These are phyloP conservation scores for Pichia phayaonensis DNA, from an alignment of 805 yeast species.

Conservation along the genomic window DNA sequence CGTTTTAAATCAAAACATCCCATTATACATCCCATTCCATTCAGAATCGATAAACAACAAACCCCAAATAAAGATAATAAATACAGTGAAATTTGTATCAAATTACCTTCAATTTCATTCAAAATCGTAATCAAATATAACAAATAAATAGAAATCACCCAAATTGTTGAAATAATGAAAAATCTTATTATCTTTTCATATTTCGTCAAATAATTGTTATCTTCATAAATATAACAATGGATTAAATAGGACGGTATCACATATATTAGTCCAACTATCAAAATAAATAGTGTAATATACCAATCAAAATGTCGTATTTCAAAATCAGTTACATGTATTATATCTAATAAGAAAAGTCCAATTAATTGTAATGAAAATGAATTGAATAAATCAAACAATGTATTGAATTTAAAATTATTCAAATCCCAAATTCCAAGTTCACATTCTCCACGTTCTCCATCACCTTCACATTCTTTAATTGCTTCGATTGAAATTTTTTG, in stretches of 20 bases:
- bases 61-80: conserved; percentile 43
- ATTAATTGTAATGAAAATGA: conserved; percentile 25
- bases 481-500: conserved; percentile 1
- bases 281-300: conserved; percentile 31
- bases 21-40: conserved; percentile 46
- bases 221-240: conserved; percentile 4
- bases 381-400: conserved; percentile 19
- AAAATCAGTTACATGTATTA: conserved; percentile 18
- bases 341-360: conserved; percentile 24
- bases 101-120: conserved; percentile 5
- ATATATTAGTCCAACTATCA: conserved; percentile 34
- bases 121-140: background rate
- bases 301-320: conserved; percentile 29
- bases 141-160: conserved; percentile 33
- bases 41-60: conserved; percentile 40
- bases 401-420: background rate
- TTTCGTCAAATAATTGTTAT: background rate
- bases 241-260: conserved; percentile 35
- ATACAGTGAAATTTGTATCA: conserved; percentile 31
- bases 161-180: conserved; percentile 16
- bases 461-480: background rate
- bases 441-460: background rate
- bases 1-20: conserved; percentile 31
- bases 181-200: conserved; percentile 4
- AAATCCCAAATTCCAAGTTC: background rate